Evolutionary conservation across 2,329 filamentous ascomycete genomes (phyloP).

Genomic region (Sporothrix protearum): DNA sequence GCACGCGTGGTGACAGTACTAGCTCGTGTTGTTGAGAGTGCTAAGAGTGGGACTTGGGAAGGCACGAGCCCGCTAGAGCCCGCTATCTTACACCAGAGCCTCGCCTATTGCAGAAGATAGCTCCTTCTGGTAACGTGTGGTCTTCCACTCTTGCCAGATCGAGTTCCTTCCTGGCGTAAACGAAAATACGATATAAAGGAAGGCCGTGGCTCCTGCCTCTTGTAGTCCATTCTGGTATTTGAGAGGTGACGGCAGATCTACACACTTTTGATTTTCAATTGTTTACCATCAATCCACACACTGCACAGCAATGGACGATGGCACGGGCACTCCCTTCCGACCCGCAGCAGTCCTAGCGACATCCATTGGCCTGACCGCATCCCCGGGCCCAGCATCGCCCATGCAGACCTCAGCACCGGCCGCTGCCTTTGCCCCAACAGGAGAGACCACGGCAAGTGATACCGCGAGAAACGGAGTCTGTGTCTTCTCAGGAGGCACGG

Average conservation of each 20-base stretch:
- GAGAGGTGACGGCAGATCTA: not conserved
- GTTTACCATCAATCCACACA: not conserved
- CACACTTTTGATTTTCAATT: not conserved
- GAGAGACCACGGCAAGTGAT: not conserved
- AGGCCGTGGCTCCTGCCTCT: not conserved
- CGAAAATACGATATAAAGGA: not conserved
- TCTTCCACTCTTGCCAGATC: not conserved
- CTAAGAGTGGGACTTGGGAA: not conserved
- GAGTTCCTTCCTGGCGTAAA: not conserved
- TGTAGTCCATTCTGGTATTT: not conserved
- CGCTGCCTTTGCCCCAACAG: not conserved
- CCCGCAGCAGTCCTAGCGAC: constrained; percentile 10
- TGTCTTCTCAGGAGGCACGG: constrained; percentile 87
- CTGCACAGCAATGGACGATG: constrained; percentile 22
- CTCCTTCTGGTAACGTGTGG: constrained; percentile 6
- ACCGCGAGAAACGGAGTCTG: constrained; percentile 56
- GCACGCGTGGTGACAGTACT: not conserved
- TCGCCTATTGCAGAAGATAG: not conserved
- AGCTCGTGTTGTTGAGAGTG: not conserved
- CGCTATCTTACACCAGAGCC: constrained; percentile 20
- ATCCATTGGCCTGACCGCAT: not conserved
- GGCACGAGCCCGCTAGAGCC: constrained; percentile 12
- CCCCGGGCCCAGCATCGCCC: constrained; percentile 15
- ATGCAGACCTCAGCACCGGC: not conserved
- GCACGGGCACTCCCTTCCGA: constrained; percentile 25